Conservation (phyloP, 2,329 filamentous ascomycete species). For the Penicillium psychrosexuale region DNA sequence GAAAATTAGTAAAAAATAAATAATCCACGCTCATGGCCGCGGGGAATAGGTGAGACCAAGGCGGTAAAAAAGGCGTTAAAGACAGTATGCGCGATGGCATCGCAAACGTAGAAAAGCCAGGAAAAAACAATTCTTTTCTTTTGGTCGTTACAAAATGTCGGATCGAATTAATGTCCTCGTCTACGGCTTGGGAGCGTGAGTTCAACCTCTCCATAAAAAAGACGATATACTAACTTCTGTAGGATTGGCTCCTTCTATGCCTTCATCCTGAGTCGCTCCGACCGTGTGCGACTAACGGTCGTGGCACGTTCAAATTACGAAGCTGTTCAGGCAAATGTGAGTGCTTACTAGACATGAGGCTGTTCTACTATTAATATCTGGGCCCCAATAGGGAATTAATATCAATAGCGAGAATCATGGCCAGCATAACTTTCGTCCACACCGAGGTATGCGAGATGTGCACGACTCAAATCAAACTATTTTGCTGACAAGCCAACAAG, state of each 20-base stretch:
- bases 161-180: slow-evolving; percentile 45
- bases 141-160: slow-evolving; percentile 22
- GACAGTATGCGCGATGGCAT: too few relatives aligned
- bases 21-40: too few relatives aligned
- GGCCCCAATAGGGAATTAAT: slow-evolving; percentile 36
- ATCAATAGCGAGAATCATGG: slow-evolving; percentile 45
- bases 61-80: too few relatives aligned
- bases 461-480: not conserved
- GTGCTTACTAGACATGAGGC: not conserved
- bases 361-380: not conserved
- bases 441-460: slow-evolving; percentile 31
- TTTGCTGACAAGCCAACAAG: slow-evolving; percentile 17
- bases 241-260: slow-evolving; percentile 60
- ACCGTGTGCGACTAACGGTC: slow-evolving; percentile 42
- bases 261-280: slow-evolving; percentile 49
- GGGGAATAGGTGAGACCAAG: too few relatives aligned
- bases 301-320: slow-evolving; percentile 49
- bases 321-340: slow-evolving; percentile 40
- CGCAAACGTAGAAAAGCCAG: not conserved
- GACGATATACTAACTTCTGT: not conserved
- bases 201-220: slow-evolving; percentile 1
- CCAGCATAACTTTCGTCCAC: slow-evolving; percentile 31
- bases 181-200: slow-evolving; percentile 56
- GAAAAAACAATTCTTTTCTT: not conserved
- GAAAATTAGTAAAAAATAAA: too few relatives aligned